phyloP scores from a whole-genome alignment of 2,329 filamentous ascomycete genomes.

The Leptographium wingfieldii region DNA sequence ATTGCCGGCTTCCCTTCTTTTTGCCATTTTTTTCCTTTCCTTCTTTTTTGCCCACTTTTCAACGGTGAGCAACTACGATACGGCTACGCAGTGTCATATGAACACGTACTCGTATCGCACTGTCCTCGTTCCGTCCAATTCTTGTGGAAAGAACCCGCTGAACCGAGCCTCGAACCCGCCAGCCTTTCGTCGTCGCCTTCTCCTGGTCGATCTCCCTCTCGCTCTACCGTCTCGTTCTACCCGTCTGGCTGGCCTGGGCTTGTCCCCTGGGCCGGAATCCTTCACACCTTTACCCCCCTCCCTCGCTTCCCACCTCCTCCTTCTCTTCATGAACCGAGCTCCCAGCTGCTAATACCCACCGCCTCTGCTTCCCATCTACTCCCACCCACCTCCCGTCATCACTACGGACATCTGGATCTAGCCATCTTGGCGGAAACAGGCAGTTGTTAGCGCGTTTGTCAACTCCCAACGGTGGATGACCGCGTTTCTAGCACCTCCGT shows the following conservation, averaged over 20 bases:
- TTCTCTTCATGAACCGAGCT: background rate
- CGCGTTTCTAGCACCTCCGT: background rate
- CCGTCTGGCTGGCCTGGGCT: background rate
- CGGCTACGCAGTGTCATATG: background rate
- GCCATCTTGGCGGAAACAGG: background rate
- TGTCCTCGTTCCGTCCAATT: background rate
- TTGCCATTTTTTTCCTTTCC: background rate
- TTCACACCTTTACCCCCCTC: background rate
- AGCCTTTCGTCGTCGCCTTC: background rate
- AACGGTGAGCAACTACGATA: background rate
- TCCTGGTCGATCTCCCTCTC: background rate
- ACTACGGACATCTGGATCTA: background rate
- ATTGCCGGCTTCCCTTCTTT: background rate
- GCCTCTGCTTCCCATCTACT: background rate
- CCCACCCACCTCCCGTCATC: background rate
- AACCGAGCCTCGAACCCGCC: background rate
- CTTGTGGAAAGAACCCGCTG: background rate
- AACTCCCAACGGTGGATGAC: background rate
- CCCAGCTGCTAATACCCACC: background rate
- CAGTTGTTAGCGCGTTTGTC: background rate
- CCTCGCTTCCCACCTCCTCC: background rate
- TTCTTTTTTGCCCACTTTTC: conserved; percentile 1
- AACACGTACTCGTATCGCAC: background rate
- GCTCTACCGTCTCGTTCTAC: no score
- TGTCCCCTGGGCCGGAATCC: background rate